Base-by-base conservation (phyloP, 106 monocot species). In the Vanilla planifolia region DNA sequence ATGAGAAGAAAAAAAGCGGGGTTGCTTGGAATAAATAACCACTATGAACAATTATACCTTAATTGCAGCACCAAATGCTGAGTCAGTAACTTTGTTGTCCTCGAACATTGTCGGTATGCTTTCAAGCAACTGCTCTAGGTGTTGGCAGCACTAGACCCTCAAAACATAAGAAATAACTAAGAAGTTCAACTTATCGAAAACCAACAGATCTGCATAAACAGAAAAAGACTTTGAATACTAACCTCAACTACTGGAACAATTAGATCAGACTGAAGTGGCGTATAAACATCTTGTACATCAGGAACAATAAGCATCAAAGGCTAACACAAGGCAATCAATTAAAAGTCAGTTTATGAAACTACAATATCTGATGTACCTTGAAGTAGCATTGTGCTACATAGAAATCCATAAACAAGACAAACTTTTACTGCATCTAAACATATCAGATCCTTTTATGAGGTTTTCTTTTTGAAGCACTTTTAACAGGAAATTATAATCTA, bases 261-360 rank as follows among this genome's bases (percentile, higher is more conserved):
- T 20, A 98, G 14, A 62, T 98, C 90, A 48, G 80, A 75, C 61
- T 84, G 84, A 41, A 98, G 79, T 37, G 96, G 96, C 44, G 96
- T 88, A 70, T 98, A 98, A 41, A 98, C 96, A 77, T 98, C 96
- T 81, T 98, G 81, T 42, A 91, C 67, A 68, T 98, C 96, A 44
- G 96, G 96, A 63, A 98, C 87, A 69, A 98, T 91, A 28, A 98
- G 84, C 96, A 98, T 98, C 66, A 84, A 33, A 48, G 96, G 96
- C 96, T 98, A 81, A 57, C 80, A 69, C 24, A 27, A 45, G 35
- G 14, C 27, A 42, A 48, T 51, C 28, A 15, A 30, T 25, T 9
- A 14, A 53, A 0, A 24, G 27, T 53, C 16, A 53, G 15, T 9
- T 24, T 3, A 30, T 14, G 29, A 0, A 27, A n/a, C n/a, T 9